These are phyloP conservation scores for Harringtonia aguacate DNA, from an alignment of 2,329 filamentous ascomycete species.

Conservation along the genomic window DNA sequence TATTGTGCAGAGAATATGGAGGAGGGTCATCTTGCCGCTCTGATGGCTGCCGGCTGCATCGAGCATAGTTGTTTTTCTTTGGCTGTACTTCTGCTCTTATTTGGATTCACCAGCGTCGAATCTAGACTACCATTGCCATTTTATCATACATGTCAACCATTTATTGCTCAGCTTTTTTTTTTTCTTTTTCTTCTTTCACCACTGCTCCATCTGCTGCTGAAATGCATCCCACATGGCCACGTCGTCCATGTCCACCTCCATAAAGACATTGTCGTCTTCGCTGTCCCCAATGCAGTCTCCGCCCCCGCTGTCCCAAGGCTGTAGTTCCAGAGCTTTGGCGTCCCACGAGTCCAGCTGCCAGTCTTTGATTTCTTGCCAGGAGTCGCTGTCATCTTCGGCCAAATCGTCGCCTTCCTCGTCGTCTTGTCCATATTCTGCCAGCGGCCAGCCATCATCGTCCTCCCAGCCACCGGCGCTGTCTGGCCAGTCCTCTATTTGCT, in stretches of 20 bases:
- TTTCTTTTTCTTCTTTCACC: no score
- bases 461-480: background rate
- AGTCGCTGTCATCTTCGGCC: background rate
- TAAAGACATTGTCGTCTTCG: background rate
- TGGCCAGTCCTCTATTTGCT: conserved; percentile 6
- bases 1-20: background rate
- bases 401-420: background rate
- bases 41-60: conserved; percentile 12
- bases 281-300: background rate
- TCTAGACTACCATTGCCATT: background rate
- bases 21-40: background rate
- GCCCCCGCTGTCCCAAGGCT: background rate
- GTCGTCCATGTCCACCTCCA: conserved; percentile 2
- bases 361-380: conserved; percentile 3
- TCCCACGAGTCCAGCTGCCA: conserved; percentile 6
- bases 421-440: background rate
- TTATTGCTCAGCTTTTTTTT: no score
- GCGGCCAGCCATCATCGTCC: background rate
- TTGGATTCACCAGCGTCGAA: background rate
- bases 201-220: background rate
- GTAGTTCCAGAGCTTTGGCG: background rate
- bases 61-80: conserved; percentile 1
- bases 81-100: background rate
- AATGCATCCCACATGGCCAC: conserved; percentile 1
- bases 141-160: background rate